A percentile compares a stretch with the other conserved stretches of the same genome.
These are phyloP conservation scores for Penicillium canariense DNA, from an alignment of 495 filamentous ascomycete genomes.

Conservation along the genomic window DNA sequence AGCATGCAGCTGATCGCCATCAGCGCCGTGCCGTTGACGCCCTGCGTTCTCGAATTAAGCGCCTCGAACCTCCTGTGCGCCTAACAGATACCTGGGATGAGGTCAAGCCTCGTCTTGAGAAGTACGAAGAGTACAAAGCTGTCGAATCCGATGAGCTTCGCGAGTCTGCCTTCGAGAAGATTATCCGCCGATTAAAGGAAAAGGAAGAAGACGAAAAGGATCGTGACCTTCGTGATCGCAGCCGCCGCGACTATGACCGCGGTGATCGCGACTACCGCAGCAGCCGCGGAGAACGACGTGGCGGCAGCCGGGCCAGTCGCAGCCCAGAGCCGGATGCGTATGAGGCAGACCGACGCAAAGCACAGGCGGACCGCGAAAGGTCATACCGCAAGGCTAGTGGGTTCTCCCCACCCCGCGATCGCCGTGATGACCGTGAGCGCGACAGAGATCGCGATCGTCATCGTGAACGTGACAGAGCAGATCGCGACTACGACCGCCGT, in stretches of 20 bases:
- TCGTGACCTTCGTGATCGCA: conserved; percentile 55
- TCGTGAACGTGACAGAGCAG: conserved; percentile 48
- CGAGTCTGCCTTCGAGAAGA: conserved; percentile 85
- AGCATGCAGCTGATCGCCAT: conserved; percentile 74
- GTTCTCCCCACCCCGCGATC: conserved; percentile 50
- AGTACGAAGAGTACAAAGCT: conserved; percentile 76
- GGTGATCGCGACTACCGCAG: conserved; percentile 46
- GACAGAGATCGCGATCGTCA: conserved; percentile 59
- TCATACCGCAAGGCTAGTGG: conserved; percentile 78
- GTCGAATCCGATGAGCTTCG: conserved; percentile 80
- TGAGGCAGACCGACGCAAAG: conserved; percentile 82
- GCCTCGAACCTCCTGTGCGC: conserved; percentile 80
- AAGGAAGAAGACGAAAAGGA: conserved; percentile 89
- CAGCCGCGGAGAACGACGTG: conserved; percentile 54
- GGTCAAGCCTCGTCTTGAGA: conserved; percentile 72
- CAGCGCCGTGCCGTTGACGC: conserved; percentile 83
- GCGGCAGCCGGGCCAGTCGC: conserved; percentile 60
- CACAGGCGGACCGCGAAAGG: conserved; percentile 80
- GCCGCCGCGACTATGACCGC: conserved; percentile 58
- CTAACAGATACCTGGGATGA: conserved; percentile 81
- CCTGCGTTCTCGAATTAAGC: conserved; percentile 84
- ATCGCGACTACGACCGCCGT: conserved; percentile 51
- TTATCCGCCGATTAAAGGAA: conserved; percentile 83
- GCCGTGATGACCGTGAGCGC: conserved; percentile 59
- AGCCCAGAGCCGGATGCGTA: conserved; percentile 85